Evolutionary conservation across 352 stramenopile species (phyloP).

Genomic region (Globisporangium nagaii): DNA sequence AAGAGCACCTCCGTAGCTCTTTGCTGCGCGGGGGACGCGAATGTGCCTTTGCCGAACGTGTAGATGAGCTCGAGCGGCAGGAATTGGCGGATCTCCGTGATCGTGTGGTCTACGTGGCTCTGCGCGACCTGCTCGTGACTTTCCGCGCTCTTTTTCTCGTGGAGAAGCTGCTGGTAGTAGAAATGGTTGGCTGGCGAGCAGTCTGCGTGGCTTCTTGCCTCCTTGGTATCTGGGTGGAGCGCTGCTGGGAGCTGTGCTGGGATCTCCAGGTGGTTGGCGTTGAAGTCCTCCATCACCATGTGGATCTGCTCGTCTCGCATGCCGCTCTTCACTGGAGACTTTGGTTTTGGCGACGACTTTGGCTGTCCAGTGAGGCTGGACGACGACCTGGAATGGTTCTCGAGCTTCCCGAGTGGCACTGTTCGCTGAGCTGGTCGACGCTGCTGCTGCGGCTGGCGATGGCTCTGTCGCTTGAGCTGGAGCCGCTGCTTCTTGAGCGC

Average conservation of each 20-base stretch:
- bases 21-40: constrained; percentile 60
- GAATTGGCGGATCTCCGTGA: constrained; percentile 48
- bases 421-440: not conserved
- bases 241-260: not conserved
- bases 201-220: not conserved
- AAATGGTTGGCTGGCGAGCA: not conserved
- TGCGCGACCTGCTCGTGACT: constrained; percentile 19
- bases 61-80: constrained; percentile 69
- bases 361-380: not conserved
- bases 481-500: constrained; percentile 17
- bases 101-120: constrained; percentile 30
- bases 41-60: constrained; percentile 43
- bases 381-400: not conserved
- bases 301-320: constrained; percentile 19
- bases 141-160: constrained; percentile 5
- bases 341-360: not conserved
- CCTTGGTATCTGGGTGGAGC: not conserved
- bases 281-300: constrained; percentile 30
- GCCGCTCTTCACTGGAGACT: not conserved
- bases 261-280: not conserved
- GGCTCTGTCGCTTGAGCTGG: not conserved
- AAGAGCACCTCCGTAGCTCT: constrained; percentile 39
- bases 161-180: constrained; percentile 9
- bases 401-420: not conserved
- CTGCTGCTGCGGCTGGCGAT: not conserved